These are phyloP conservation scores for Fraxinus paxiana DNA, from an alignment of 305 asterid species.

Conservation along the genomic window DNA sequence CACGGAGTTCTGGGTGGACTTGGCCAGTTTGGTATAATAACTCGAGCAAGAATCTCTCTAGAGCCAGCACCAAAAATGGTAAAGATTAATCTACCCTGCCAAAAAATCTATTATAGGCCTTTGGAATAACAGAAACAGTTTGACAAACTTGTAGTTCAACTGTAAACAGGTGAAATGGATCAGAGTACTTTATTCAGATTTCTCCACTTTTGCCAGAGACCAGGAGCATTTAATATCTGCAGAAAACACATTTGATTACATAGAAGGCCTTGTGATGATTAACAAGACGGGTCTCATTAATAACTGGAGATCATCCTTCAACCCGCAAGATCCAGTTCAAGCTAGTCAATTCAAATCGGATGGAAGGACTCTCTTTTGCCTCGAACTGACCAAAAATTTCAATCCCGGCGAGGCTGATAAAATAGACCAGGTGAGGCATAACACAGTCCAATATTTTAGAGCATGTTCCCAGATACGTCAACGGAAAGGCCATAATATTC, in stretches of 20 bases:
- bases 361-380: slow-evolving; percentile 70
- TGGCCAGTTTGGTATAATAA: slow-evolving; percentile 85
- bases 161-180: slow-evolving; percentile 77
- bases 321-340: slow-evolving; percentile 55
- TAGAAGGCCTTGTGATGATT: slow-evolving; percentile 80
- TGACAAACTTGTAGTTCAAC: slow-evolving; percentile 19
- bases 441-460: neutral
- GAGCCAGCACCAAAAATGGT: slow-evolving; percentile 87
- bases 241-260: slow-evolving; percentile 62
- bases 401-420: slow-evolving; percentile 42
- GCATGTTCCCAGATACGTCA: neutral
- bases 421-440: slow-evolving; percentile 45
- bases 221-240: slow-evolving; percentile 67
- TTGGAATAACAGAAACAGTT: neutral
- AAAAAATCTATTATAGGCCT: neutral
- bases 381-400: slow-evolving; percentile 72
- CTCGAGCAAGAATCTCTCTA: slow-evolving; percentile 71
- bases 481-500: slow-evolving; percentile 1
- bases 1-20: slow-evolving; percentile 81
- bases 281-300: slow-evolving; percentile 62
- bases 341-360: slow-evolving; percentile 63
- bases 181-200: slow-evolving; percentile 71
- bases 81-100: slow-evolving; percentile 6
- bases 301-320: slow-evolving; percentile 76
- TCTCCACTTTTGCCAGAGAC: slow-evolving; percentile 57